Evolutionary conservation across 495 filamentous ascomycete species (phyloP).

Genomic region (Trichoderma asperelloides): DNA sequence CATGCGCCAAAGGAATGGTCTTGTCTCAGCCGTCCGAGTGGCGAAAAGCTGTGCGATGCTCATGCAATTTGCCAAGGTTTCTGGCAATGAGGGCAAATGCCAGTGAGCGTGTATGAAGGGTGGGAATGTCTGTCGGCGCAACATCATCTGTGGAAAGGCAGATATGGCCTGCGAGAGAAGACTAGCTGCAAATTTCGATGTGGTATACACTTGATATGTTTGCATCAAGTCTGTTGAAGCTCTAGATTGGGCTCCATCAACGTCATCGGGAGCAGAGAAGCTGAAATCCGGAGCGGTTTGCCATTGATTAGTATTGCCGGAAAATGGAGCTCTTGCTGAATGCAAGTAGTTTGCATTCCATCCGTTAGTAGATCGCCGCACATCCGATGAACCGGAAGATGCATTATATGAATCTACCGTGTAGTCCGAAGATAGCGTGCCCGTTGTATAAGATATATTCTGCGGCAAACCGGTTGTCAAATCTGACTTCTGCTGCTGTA

Average conservation of each 20-base stretch:
- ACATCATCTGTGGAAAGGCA: conserved; percentile 19
- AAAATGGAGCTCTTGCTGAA: too few species aligned
- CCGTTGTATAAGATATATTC: background rate
- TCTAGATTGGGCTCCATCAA: background rate
- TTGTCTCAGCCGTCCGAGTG: conserved; percentile 14
- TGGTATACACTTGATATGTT: background rate
- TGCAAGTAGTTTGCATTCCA: too few species aligned
- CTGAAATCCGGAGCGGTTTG: too few species aligned
- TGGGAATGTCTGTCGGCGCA: conserved; percentile 17
- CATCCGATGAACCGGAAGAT: too few species aligned
- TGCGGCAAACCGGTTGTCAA: background rate
- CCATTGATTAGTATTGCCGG: too few species aligned
- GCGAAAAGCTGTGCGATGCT: conserved; percentile 17
- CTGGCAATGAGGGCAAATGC: conserved; percentile 8
- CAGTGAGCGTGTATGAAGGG: conserved; percentile 18
- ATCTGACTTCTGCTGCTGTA: background rate
- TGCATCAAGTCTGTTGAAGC: background rate
- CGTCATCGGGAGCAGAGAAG: too few species aligned
- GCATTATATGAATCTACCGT: too few species aligned
- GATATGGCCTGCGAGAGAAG: conserved; percentile 12
- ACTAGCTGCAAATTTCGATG: background rate
- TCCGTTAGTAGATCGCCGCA: too few species aligned
- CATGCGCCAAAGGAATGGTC: conserved; percentile 13
- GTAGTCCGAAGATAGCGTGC: too few species aligned
- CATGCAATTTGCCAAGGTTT: conserved; percentile 16